These are phyloP conservation scores for Nothomitra cinnamomea DNA, from an alignment of 2,329 filamentous ascomycete species.

Conservation along the genomic window DNA sequence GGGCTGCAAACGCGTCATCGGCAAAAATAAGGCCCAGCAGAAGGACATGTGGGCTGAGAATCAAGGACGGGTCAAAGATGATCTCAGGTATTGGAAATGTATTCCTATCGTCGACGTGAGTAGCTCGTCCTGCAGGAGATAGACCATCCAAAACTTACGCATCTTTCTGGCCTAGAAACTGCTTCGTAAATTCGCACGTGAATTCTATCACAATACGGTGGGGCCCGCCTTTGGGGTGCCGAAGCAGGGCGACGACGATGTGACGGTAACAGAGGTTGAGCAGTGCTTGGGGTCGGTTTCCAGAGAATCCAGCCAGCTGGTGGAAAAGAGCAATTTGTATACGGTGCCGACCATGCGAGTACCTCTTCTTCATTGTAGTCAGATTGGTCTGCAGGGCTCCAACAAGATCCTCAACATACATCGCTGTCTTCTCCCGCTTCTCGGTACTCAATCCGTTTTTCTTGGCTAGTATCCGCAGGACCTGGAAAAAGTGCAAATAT, in stretches of 20 bases:
- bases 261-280: too few species aligned
- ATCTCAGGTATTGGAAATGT: conserved; percentile 14
- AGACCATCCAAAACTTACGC: conserved; percentile 7
- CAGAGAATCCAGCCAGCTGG: conserved; percentile 11
- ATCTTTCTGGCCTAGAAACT: conserved; percentile 12
- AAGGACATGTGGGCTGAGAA: conserved; percentile 18
- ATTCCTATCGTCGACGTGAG: conserved; percentile 11
- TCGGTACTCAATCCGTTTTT: conserved; percentile 11
- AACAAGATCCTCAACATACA: conserved; percentile 11
- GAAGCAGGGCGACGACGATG: conserved; percentile 10
- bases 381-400: conserved; percentile 12
- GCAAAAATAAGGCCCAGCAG: too few species aligned
- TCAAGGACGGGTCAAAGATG: conserved; percentile 14
- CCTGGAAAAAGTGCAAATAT: background rate
- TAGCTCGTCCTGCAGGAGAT: background rate
- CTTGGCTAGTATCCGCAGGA: conserved; percentile 7
- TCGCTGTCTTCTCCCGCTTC: conserved; percentile 10
- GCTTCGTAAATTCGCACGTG: conserved; percentile 13
- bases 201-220: conserved; percentile 11
- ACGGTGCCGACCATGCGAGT: conserved; percentile 8
- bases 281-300: too few species aligned
- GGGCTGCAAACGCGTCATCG: conserved; percentile 18
- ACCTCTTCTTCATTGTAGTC: conserved; percentile 10
- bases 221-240: conserved; percentile 10
- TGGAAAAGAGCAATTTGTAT: conserved; percentile 13